phyloP scores from a whole-genome alignment of 2,329 filamentous ascomycete species.

The Talaromyces sp. region DNA sequence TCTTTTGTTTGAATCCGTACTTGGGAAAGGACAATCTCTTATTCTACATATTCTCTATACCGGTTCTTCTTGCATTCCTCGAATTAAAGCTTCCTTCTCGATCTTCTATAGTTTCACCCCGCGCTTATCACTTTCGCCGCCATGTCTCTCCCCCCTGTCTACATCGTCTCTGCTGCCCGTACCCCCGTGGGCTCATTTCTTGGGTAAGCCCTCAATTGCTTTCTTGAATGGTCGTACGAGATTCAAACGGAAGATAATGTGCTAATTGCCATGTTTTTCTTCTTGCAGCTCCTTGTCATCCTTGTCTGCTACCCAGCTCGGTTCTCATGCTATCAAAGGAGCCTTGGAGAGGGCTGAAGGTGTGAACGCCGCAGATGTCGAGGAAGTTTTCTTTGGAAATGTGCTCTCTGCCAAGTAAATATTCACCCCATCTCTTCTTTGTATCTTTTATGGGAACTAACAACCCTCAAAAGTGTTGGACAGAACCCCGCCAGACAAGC shows the following conservation, averaged over 20 bases:
- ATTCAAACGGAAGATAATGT: background rate
- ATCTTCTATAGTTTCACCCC: conserved; percentile 4
- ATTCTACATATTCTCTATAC: background rate
- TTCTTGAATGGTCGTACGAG: background rate
- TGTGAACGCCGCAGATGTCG: conserved; percentile 82
- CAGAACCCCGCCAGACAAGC: conserved; percentile 96
- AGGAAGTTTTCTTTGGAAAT: conserved; percentile 98
- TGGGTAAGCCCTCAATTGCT: conserved; percentile 59
- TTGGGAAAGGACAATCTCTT: background rate
- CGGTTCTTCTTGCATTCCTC: background rate
- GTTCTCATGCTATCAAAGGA: conserved; percentile 85
- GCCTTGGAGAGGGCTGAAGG: conserved; percentile 82
- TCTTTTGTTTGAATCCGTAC: background rate
- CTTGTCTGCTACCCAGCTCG: conserved; percentile 80
- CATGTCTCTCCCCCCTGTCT: conserved; percentile 85
- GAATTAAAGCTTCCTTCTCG: background rate
- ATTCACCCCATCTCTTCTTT: conserved; percentile 3
- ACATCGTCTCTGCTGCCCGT: conserved; percentile 88
- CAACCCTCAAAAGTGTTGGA: conserved; percentile 63
- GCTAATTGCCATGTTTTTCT: conserved; percentile 3
- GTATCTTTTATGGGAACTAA: background rate
- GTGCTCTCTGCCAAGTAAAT: conserved; percentile 90
- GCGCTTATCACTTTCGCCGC: conserved; percentile 11
- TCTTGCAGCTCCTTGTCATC: conserved; percentile 74
- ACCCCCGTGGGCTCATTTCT: conserved; percentile 94